Base-by-base conservation (phyloP, 164 flowering plant genomes). In the Hamamelis virginiana region DNA sequence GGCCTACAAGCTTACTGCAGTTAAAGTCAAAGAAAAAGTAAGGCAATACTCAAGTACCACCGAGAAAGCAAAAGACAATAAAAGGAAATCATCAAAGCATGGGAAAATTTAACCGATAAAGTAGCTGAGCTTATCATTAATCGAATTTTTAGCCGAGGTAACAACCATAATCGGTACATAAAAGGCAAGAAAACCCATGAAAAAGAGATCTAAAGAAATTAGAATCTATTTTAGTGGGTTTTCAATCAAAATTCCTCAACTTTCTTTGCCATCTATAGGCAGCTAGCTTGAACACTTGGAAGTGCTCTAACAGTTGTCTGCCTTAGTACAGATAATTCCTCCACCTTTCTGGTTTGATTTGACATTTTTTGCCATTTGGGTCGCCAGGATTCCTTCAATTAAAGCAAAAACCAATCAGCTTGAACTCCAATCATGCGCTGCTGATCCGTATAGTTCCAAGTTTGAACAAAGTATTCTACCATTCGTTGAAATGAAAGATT, bases 11-110 rank as follows among this genome's bases (percentile, higher is more conserved):
- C 28, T 58, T 65, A 23, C 22, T 21, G 48, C 21, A 47, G 46
- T 26, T 44, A 47, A 71, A 64, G 74, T 65, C 69, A 71, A 65
- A 33, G 74, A 71, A 71, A 71, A 48, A 28, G 62, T 57, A 59
- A 68, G 28, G 46, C 27, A 57, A 19, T 51, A 71, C 69, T 59
- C 69, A 28, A 57, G 59, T 15, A 57, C 74, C 15, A 48, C 65
- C 28, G 46, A 65, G 68, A 71, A 65, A 71, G 64, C 33, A 64
- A 33, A 33, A 33, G 41, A 33, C 2, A 33, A 33, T 33, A 6
- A 33, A 2, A 2, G 2, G 4, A 33, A 33, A 33, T 2, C 41
- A 33, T 33, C 41, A 6, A 33, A 33, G 41, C 4, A 33, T 33
- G 41, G 41, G 41, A 33, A 33, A 33, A 33, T 2, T 33, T 2